A percentile compares a stretch with the other conserved stretches of the same genome.
Evolutionary conservation across 805 yeast species (phyloP).

Genomic region (Spathaspora girioi): DNA sequence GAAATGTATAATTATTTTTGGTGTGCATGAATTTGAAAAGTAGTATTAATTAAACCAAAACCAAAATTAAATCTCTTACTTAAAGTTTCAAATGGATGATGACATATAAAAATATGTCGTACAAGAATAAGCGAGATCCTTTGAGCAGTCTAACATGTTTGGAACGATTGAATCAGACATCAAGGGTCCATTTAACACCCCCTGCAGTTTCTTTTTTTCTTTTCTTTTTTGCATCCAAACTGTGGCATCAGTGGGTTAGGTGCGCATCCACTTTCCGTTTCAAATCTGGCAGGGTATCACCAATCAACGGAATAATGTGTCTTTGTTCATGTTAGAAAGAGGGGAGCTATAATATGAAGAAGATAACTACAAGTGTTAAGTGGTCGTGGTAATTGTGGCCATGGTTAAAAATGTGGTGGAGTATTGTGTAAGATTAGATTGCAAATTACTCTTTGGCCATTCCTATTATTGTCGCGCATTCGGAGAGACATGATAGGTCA

Average conservation of each 20-base stretch:
- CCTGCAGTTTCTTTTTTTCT: not conserved
- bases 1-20: not conserved
- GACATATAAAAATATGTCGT: not conserved
- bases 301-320: not conserved
- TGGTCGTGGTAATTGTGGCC: not conserved
- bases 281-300: not conserved
- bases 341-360: not conserved
- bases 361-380: not conserved
- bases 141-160: not conserved
- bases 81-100: not conserved
- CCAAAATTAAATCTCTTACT: not conserved
- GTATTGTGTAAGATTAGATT: not conserved
- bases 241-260: not conserved
- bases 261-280: not conserved
- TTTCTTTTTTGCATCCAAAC: not conserved
- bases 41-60: not conserved
- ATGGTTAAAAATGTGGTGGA: not conserved
- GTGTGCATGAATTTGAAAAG: not conserved
- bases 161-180: not conserved
- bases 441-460: not conserved
- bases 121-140: not conserved
- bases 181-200: not conserved
- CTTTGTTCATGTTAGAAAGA: not conserved
- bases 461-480: not conserved
- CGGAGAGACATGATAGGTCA: too few species aligned